phyloP scores from a whole-genome alignment of 805 yeast species.

The Metschnikowia koreensis region DNA sequence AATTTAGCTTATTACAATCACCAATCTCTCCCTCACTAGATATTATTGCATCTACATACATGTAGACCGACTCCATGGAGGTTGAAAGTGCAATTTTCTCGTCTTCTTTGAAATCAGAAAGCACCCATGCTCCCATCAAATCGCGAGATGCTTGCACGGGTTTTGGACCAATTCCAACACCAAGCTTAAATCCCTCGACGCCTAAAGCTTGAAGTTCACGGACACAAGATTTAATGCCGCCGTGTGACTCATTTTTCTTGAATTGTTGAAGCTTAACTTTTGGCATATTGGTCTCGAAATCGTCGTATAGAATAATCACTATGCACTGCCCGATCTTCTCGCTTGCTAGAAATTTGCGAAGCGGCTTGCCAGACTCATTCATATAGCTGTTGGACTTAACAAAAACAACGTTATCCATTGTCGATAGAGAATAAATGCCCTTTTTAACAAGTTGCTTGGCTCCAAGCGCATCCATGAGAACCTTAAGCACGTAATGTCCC shows the following conservation, averaged over 20 bases:
- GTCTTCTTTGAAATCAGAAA: slow-evolving; percentile 27
- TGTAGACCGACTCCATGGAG: slow-evolving; percentile 17
- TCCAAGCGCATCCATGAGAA: slow-evolving; percentile 25
- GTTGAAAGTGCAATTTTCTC: slow-evolving; percentile 23
- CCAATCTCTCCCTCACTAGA: slow-evolving; percentile 23
- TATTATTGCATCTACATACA: slow-evolving; percentile 23
- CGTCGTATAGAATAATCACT: slow-evolving; percentile 35
- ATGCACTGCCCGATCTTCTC: slow-evolving; percentile 18
- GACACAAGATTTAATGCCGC: slow-evolving; percentile 33
- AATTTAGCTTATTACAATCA: slow-evolving; percentile 29
- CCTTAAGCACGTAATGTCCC: slow-evolving; percentile 35
- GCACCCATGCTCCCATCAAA: slow-evolving; percentile 42
- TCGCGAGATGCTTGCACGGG: slow-evolving; percentile 33
- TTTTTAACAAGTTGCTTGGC: slow-evolving; percentile 30
- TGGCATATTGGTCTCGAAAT: slow-evolving; percentile 36
- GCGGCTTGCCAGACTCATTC: slow-evolving; percentile 38
- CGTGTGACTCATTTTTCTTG: slow-evolving; percentile 40
- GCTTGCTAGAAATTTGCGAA: slow-evolving; percentile 24
- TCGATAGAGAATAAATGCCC: slow-evolving; percentile 29
- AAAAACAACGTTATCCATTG: slow-evolving; percentile 24
- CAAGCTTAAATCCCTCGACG: slow-evolving; percentile 28
- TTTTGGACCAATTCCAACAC: slow-evolving; percentile 44
- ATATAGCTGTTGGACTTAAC: slow-evolving; percentile 39
- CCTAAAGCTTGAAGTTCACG: slow-evolving; percentile 11
- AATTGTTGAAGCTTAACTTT: slow-evolving; percentile 28